Evolutionary conservation across 1,139 yeast genomes (phyloP), one percentile per base, ranked within the genome.

Genomic region (Nakaseomyces sp.): DNA sequence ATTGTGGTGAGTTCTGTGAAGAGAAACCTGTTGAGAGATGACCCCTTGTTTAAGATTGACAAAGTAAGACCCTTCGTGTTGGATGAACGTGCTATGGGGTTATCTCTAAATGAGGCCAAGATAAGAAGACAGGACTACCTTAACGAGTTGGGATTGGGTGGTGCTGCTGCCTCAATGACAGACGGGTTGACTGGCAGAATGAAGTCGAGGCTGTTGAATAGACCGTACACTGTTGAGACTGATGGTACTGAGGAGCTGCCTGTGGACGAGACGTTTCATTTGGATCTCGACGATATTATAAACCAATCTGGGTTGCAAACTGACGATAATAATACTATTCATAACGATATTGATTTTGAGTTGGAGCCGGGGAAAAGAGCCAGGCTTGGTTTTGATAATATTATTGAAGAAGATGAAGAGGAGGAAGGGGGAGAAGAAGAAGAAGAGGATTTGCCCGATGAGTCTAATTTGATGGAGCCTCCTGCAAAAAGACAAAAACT

Each of bases 71-170:
- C 40, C 5, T 44, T 49, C n/a, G 32, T 50, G n/a, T 44, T 39
- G 12, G 41, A 39, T n/a, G 39, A 12, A 12, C 31, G 40, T n/a
- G 24, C 18, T 5, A n/a, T n/a, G n/a, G n/a, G n/a, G n/a, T n/a
- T n/a, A n/a, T n/a, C n/a, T n/a, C n/a, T n/a, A n/a, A n/a, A 39
- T 2, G 47, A 51, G 17, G 24, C 41, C 17, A 44, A 46, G 4
- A 60, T 61, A 18, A 56, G 54, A 35, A 52, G 51, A 30, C 55
- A 50, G 10, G 65, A 61, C 40, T 52, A 55, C 31, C 40, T 60
- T 43, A 55, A 48, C 29, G 65, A 61, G 44, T 30, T 59, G 18
- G 51, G 53, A 2, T n/a, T n/a, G n/a, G n/a, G n/a, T n/a, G n/a
- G n/a, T n/a, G n/a, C n/a, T n/a, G n/a, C n/a, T n/a, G n/a, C n/a